These are phyloP conservation scores for Spencermartinsiella ligniputridi DNA, from an alignment of 1,139 yeast genomes.

Conservation along the genomic window DNA sequence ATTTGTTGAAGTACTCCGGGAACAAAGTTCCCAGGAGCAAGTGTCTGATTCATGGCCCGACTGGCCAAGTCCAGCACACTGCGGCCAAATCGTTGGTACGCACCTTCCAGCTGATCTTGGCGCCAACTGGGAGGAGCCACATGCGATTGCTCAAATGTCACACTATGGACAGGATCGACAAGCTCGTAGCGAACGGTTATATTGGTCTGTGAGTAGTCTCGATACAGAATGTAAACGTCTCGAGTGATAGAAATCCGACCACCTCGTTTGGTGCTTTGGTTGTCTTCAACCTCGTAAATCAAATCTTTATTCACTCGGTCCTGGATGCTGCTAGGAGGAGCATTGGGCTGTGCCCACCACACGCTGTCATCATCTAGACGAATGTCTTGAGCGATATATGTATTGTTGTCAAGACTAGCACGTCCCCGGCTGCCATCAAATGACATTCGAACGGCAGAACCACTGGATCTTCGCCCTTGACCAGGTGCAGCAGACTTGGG, in stretches of 20 bases:
- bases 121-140: slow-evolving; percentile 47
- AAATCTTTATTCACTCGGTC: slow-evolving; percentile 43
- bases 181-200: slow-evolving; percentile 50
- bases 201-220: slow-evolving; percentile 65
- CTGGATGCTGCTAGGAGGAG: slow-evolving; percentile 55
- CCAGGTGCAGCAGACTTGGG: slow-evolving; percentile 17
- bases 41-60: slow-evolving; percentile 11
- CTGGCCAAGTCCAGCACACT: slow-evolving; percentile 27
- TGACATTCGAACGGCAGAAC: slow-evolving; percentile 18
- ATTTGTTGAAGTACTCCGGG: slow-evolving; percentile 33
- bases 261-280: slow-evolving; percentile 53
- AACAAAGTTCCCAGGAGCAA: slow-evolving; percentile 29
- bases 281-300: slow-evolving; percentile 63
- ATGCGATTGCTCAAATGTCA: slow-evolving; percentile 43
- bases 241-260: slow-evolving; percentile 48
- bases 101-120: slow-evolving; percentile 47
- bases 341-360: slow-evolving; percentile 63
- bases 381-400: slow-evolving; percentile 16
- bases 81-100: slow-evolving; percentile 40
- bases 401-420: slow-evolving; percentile 12
- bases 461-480: slow-evolving; percentile 20
- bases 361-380: slow-evolving; percentile 33
- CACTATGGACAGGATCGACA: slow-evolving; percentile 52
- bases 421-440: slow-evolving; percentile 13
- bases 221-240: slow-evolving; percentile 70